Conservation (phyloP, 1,139 yeast genomes). For the Yamadazyma diospyri region DNA sequence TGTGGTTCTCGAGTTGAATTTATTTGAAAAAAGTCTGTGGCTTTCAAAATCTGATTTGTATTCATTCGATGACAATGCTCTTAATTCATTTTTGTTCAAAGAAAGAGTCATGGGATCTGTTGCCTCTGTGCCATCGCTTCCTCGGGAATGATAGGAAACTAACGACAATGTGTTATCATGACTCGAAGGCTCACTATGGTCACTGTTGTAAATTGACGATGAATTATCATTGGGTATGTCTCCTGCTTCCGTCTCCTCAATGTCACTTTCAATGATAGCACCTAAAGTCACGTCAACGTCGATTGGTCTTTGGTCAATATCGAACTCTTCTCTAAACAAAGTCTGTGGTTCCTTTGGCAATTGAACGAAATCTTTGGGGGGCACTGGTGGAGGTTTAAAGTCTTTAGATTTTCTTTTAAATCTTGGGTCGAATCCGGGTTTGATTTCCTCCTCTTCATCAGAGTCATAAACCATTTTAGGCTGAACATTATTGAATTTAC, state of each 20-base stretch:
- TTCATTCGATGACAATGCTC: constrained; percentile 14
- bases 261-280: constrained; percentile 37
- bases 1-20: constrained; percentile 15
- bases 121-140: constrained; percentile 19
- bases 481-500: constrained; percentile 15
- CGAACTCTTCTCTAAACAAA: constrained; percentile 5
- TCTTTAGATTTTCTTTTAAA: constrained; percentile 12
- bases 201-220: constrained; percentile 35
- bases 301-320: constrained; percentile 14
- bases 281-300: constrained; percentile 24
- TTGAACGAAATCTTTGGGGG: constrained; percentile 8
- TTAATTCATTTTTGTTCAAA: constrained; percentile 12
- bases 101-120: constrained; percentile 14
- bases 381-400: constrained; percentile 6
- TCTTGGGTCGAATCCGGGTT: constrained; percentile 24
- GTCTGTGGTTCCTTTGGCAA: constrained; percentile 4
- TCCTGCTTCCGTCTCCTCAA: constrained; percentile 20
- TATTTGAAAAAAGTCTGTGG: constrained; percentile 13
- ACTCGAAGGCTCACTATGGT: constrained; percentile 17
- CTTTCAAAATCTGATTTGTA: constrained; percentile 10
- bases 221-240: constrained; percentile 24
- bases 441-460: constrained; percentile 18
- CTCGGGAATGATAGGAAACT: constrained; percentile 33
- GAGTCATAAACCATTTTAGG: constrained; percentile 17
- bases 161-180: constrained; percentile 31